Evolutionary conservation across 768 basidiomycete species (phyloP).

Genomic region (Tremella fuciformis): DNA sequence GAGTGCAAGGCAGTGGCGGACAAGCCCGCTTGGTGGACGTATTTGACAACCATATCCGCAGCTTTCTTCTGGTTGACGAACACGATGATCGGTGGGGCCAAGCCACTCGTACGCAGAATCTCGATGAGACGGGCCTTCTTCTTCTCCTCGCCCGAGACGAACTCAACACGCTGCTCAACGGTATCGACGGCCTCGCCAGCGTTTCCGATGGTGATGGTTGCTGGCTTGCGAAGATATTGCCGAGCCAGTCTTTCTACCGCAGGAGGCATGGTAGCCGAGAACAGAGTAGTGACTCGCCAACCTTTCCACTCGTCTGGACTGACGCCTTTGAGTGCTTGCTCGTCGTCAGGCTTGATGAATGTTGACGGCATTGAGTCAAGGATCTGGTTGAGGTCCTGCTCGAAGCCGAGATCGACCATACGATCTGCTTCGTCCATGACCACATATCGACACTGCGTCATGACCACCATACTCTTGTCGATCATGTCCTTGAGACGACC

Average conservation of each 20-base stretch:
- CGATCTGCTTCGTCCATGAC: conserved; percentile 99
- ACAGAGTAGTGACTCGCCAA: conserved; percentile 80
- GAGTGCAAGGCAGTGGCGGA: conserved; percentile 88
- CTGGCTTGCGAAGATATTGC: conserved; percentile 89
- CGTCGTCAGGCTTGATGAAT: conserved; percentile 82
- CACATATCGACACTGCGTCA: conserved; percentile 95
- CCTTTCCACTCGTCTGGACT: conserved; percentile 50
- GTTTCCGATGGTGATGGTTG: conserved; percentile 95
- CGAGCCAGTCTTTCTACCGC: conserved; percentile 65
- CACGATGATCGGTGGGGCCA: conserved; percentile 87
- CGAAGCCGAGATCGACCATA: conserved; percentile 98
- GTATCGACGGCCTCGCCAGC: conserved; percentile 97
- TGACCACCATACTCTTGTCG: conserved; percentile 89
- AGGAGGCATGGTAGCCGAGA: conserved; percentile 64
- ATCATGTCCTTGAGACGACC: conserved; percentile 98
- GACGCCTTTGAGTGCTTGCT: conserved; percentile 65
- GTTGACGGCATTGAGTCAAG: conserved; percentile 85
- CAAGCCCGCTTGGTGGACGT: conserved; percentile 82
- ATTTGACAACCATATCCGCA: conserved; percentile 95
- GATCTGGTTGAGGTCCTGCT: conserved; percentile 89
- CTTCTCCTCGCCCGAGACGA: conserved; percentile 89
- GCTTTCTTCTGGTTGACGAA: conserved; percentile 99
- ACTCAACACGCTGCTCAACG: conserved; percentile 93
- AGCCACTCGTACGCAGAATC: conserved; percentile 81
- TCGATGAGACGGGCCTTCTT: conserved; percentile 90